Evolutionary conservation across 1,139 yeast genomes (phyloP).

Genomic region (Barnettozyma hawaiiensis): DNA sequence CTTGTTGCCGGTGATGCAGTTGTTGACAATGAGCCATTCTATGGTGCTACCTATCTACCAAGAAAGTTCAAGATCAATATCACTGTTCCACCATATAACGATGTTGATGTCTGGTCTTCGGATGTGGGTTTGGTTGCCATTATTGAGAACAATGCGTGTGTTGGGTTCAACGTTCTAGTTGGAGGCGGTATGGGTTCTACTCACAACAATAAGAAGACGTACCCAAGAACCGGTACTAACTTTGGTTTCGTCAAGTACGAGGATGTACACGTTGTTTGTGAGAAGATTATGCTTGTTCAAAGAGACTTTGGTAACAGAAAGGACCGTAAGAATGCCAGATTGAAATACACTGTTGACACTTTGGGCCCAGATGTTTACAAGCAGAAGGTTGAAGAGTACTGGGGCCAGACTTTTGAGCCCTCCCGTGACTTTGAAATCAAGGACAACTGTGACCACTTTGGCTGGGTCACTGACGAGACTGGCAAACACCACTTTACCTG

Average conservation of each 20-base stretch:
- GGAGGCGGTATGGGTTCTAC: constrained; percentile 99
- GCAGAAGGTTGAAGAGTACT: constrained; percentile 71
- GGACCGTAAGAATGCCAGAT: constrained; percentile 96
- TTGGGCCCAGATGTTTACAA: constrained; percentile 81
- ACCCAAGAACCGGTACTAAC: constrained; percentile 89
- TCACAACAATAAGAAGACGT: constrained; percentile 93
- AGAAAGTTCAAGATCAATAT: constrained; percentile 94
- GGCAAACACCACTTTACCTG: constrained; percentile 89
- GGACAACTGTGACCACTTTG: constrained; percentile 86
- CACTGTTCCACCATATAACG: constrained; percentile 94
- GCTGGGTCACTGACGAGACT: constrained; percentile 89
- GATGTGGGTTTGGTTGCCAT: constrained; percentile 92
- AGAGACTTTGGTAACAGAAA: constrained; percentile 94
- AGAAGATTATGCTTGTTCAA: constrained; percentile 89
- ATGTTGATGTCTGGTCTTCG: constrained; percentile 94
- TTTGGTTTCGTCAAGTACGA: constrained; percentile 72
- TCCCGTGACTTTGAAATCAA: constrained; percentile 71
- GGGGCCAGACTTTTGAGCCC: constrained; percentile 70
- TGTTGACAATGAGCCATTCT: constrained; percentile 80
- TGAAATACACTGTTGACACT: constrained; percentile 94
- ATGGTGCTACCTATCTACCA: constrained; percentile 84
- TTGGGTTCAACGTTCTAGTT: constrained; percentile 82
- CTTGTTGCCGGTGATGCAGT: constrained; percentile 83
- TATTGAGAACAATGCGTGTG: constrained; percentile 50
- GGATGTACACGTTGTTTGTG: constrained; percentile 73